A percentile compares a stretch with the other conserved stretches of the same genome.
These are phyloP conservation scores for Paracoccidioides brasiliensis DNA, from an alignment of 2,329 filamentous ascomycete species.

Conservation along the genomic window DNA sequence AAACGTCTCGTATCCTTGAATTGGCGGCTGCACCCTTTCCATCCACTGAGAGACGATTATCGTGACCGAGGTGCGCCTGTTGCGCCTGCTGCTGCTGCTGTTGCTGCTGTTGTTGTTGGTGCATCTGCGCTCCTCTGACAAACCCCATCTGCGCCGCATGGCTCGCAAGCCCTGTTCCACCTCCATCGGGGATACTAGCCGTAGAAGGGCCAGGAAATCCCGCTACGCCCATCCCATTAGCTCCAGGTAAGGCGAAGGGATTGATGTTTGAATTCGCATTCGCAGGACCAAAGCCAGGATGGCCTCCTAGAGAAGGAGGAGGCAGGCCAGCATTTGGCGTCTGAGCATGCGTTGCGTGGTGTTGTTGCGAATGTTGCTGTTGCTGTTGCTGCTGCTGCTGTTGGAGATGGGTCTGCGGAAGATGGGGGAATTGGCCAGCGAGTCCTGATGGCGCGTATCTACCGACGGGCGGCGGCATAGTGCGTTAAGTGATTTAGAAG, in stretches of 20 bases:
- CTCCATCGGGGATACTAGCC: slow-evolving; percentile 30
- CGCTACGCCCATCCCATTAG: slow-evolving; percentile 46
- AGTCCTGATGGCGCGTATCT: slow-evolving; percentile 46
- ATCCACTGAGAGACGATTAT: slow-evolving; percentile 41
- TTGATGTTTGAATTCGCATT: slow-evolving; percentile 55
- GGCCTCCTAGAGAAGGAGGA: slow-evolving; percentile 48
- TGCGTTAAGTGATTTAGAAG: slow-evolving; percentile 15
- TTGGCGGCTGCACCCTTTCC: slow-evolving; percentile 48
- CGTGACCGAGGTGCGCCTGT: slow-evolving; percentile 29
- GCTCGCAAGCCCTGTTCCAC: slow-evolving; percentile 61
- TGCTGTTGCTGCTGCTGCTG: slow-evolving; percentile 24
- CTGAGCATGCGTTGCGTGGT: slow-evolving; percentile 29
- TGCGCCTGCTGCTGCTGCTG: slow-evolving; percentile 41
- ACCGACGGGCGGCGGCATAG: slow-evolving; percentile 47
- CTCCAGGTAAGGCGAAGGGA: slow-evolving; percentile 45
- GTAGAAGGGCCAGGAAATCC: slow-evolving; percentile 43
- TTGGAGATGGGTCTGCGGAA: slow-evolving; percentile 39
- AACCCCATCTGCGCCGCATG: slow-evolving; percentile 84
- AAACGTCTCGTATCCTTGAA: slow-evolving; percentile 85
- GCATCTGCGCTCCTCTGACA: slow-evolving; percentile 56
- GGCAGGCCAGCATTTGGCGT: slow-evolving; percentile 37
- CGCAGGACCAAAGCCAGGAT: slow-evolving; percentile 52
- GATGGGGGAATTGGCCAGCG: slow-evolving; percentile 46
- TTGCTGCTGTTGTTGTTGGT: slow-evolving; percentile 41
- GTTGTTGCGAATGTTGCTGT: slow-evolving; percentile 33